Evolutionary conservation across 805 yeast genomes (phyloP).

Genomic region (Candida cerambycidarum): DNA sequence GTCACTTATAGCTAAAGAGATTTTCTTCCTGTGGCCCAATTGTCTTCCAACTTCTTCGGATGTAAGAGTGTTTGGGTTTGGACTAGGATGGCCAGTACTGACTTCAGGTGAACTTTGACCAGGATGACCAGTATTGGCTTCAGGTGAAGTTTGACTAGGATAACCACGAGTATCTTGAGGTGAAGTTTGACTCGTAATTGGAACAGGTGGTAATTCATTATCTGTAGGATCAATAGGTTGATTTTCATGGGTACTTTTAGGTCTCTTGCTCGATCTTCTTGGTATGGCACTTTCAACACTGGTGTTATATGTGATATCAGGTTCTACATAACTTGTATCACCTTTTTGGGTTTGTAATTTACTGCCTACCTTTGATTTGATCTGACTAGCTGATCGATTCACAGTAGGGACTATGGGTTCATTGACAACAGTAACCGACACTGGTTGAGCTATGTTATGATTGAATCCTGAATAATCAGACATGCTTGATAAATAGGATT

Average conservation of each 20-base stretch:
- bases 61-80: conserved; percentile 3
- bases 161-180: neutral
- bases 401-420: conserved; percentile 16
- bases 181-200: no score
- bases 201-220: no score
- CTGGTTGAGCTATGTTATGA: conserved; percentile 21
- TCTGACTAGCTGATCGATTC: conserved; percentile 14
- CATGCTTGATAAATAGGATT: conserved; percentile 20
- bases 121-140: no score
- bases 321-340: conserved; percentile 16
- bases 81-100: no score
- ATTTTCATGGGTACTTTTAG: conserved; percentile 26
- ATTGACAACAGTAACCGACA: conserved; percentile 21
- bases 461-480: conserved; percentile 23
- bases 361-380: conserved; percentile 5
- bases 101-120: conserved; percentile 6
- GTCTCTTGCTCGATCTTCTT: conserved; percentile 39
- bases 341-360: conserved; percentile 10
- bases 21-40: conserved; percentile 17
- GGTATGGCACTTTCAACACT: conserved; percentile 38
- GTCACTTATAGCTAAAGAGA: conserved; percentile 31
- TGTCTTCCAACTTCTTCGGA: conserved; percentile 4
- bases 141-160: conserved; percentile 2
- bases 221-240: no score
- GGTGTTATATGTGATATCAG: conserved; percentile 34